These are phyloP conservation scores for Pyrenula aspistea DNA, from an alignment of 495 filamentous ascomycete genomes.

Conservation along the genomic window DNA sequence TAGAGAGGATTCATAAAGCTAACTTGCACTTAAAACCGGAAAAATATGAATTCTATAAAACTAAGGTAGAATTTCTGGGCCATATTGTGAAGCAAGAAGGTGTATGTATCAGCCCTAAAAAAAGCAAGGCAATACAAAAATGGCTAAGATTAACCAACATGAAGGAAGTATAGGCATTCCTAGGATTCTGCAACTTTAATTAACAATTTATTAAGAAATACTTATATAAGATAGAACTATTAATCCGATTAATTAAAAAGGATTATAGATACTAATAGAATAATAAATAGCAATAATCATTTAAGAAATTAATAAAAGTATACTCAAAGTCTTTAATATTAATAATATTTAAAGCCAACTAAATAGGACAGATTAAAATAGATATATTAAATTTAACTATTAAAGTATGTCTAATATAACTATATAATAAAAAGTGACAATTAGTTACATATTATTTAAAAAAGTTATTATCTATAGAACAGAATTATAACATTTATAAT, in stretches of 20 bases:
- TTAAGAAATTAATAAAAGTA: neutral
- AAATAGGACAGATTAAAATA: constrained; percentile 6
- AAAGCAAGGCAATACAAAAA: neutral
- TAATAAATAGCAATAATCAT: constrained; percentile 2
- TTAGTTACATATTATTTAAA: too few species aligned
- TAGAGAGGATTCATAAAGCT: neutral
- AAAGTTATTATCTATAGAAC: too few species aligned
- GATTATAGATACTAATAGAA: constrained; percentile 2
- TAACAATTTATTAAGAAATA: constrained; percentile 2
- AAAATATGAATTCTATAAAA: too few species aligned
- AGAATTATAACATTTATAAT: too few species aligned
- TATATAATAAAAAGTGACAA: too few species aligned
- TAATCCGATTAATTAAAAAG: too few species aligned
- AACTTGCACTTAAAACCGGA: constrained; percentile 6
- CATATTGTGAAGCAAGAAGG: too few species aligned
- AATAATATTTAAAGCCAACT: constrained; percentile 3
- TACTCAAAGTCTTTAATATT: constrained; percentile 6
- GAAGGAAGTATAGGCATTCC: neutral
- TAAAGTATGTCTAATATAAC: too few species aligned
- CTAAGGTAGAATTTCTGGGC: too few species aligned
- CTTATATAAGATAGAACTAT: constrained; percentile 4
- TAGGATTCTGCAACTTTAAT: neutral
- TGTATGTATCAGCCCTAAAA: constrained; percentile 4
- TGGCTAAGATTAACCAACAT: constrained; percentile 1
- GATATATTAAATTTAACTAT: too few species aligned